These are phyloP conservation scores for Hyaloscypha hepaticicola DNA, from an alignment of 495 filamentous ascomycete species.

Conservation along the genomic window DNA sequence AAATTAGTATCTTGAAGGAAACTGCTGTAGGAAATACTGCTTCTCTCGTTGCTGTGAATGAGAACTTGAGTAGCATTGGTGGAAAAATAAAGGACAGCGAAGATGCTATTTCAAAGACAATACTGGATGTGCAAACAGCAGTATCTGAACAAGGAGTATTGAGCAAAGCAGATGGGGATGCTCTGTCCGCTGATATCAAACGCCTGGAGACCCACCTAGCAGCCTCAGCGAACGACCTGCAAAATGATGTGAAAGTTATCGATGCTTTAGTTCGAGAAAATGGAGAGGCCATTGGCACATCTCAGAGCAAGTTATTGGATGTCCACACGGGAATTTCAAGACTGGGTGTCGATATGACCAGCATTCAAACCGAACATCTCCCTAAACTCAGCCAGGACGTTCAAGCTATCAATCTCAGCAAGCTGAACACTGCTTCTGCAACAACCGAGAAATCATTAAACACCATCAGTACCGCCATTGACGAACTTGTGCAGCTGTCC, in stretches of 20 bases:
- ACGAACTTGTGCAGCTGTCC: neutral
- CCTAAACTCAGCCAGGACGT: neutral
- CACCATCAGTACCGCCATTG: neutral
- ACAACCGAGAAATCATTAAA: neutral
- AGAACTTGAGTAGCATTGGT: neutral
- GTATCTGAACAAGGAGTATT: neutral
- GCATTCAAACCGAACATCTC: neutral
- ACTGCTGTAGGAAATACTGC: neutral
- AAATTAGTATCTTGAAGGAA: neutral
- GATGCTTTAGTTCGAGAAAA: neutral
- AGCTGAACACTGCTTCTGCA: neutral
- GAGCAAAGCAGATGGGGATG: neutral
- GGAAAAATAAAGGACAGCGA: neutral
- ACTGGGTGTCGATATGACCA: neutral
- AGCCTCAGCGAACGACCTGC: neutral
- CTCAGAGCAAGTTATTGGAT: neutral
- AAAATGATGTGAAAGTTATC: neutral
- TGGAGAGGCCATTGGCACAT: neutral
- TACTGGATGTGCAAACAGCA: neutral
- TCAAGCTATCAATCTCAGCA: neutral
- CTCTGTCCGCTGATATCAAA: neutral
- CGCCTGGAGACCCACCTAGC: neutral
- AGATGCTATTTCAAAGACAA: neutral
- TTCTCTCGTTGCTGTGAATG: neutral
- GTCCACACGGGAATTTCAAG: neutral